Base-by-base conservation (phyloP, 2,329 filamentous ascomycete genomes). In the Neofusicoccum parvum region DNA sequence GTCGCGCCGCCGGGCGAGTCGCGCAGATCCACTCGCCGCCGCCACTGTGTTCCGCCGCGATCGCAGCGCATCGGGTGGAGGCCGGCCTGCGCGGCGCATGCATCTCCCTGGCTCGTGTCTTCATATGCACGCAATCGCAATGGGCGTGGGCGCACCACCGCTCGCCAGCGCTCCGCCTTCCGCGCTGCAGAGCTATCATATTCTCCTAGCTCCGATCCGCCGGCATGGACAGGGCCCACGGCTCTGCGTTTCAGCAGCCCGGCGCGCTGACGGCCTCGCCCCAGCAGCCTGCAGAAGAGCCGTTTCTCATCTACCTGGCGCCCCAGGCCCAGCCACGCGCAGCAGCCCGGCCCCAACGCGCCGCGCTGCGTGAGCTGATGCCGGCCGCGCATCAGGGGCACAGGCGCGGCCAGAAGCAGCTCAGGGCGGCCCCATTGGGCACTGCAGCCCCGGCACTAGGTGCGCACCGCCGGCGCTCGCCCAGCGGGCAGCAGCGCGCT, bases 261-360 rank as follows among this genome's bases (percentile, higher is more conserved):
- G 32, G 49, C 49, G 27, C 14, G 27, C 23, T 12, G 49, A 17
- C 49, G n/a, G 49, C 49, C 49, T 10, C 50, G 37, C 37, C 37
- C 27, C 27, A 32, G 27, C 49, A 53, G 54, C 23, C 54, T 48
- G 56, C 56, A 48, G 41, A 60, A 37, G 10, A 48, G 32, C 56
- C 56, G 56, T 60, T 60, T 60, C 56, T 60, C 56, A 60, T 60
- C 56, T 20, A 60, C 48, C 56, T 34, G 56, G 54, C 54, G n/a
- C 54, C 41, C 54, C 54, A 45, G 54, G 14, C 37, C 54, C 20
- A 59, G 54, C 54, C 54, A 59, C 54, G 39, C 54, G 32, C 54
- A 59, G 54, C 54, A 45, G 27, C n/a, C n/a, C 54, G 54, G 54
- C 54, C 54, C 53, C 54, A 59, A 59, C 15, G 7, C 37, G 43